Evolutionary conservation across 169 alveolate species (phyloP).

Genomic region (Sarcocystis neurona): DNA sequence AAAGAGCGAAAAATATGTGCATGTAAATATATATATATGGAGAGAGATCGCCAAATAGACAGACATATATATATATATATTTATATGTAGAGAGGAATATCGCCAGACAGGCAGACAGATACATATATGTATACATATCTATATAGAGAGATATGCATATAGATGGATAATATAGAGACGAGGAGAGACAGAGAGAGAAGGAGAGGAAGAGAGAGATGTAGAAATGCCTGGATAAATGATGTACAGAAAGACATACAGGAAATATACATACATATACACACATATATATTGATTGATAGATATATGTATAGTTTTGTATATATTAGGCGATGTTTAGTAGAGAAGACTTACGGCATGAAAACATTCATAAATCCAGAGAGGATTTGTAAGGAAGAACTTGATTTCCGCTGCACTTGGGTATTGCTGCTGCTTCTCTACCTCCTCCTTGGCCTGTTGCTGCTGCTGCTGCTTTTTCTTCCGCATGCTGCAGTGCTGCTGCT

Average conservation of each 20-base stretch:
- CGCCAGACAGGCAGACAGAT: neutral
- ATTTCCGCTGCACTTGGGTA: too few relatives aligned
- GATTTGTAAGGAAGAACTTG: too few relatives aligned
- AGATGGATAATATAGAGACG: neutral
- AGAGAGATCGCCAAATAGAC: too few relatives aligned
- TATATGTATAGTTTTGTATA: neutral
- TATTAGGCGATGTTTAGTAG: neutral
- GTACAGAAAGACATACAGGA: neutral
- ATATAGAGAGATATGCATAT: too few relatives aligned
- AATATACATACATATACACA: neutral
- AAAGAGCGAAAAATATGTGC: too few relatives aligned
- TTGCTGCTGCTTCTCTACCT: too few relatives aligned
- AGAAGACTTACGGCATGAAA: neutral
- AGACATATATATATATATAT: too few relatives aligned
- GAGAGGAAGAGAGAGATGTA: neutral
- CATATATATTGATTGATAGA: too few relatives aligned
- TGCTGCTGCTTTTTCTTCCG: too few relatives aligned
- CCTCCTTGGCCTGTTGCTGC: too few relatives aligned
- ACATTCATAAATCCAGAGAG: constrained; percentile 12
- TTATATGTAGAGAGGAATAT: neutral
- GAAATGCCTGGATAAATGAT: too few relatives aligned
- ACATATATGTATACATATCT: neutral
- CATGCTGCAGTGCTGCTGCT: too few relatives aligned
- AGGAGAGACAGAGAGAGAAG: neutral
- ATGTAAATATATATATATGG: neutral